A percentile compares a stretch with the other conserved stretches of the same genome.
These are phyloP conservation scores for Ophiostoma perfectum DNA, from an alignment of 2,329 filamentous ascomycete species.

Conservation along the genomic window DNA sequence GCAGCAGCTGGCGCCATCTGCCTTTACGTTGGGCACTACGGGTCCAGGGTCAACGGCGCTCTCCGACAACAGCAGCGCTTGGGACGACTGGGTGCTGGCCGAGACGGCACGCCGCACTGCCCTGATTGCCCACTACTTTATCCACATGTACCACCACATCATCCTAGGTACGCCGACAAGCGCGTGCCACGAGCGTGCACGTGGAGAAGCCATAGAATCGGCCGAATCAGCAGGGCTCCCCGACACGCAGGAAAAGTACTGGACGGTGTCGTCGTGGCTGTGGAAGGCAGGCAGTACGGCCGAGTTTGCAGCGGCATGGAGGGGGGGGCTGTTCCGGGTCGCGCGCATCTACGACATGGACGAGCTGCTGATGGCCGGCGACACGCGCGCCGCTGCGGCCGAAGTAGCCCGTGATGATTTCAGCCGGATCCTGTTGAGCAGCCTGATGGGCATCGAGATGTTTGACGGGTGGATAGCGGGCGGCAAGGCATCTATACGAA, in stretches of 20 bases:
- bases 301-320: background rate
- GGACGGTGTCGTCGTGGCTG: background rate
- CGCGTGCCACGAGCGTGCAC: slow-evolving; percentile 27
- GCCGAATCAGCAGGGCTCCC: background rate
- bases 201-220: background rate
- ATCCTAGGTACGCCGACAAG: slow-evolving; percentile 30
- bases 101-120: slow-evolving; percentile 51
- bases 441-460: background rate
- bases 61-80: slow-evolving; percentile 35
- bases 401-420: slow-evolving; percentile 4
- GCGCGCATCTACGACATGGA: slow-evolving; percentile 1
- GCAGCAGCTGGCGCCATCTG: background rate
- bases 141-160: slow-evolving; percentile 35
- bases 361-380: background rate
- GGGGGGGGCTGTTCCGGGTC: background rate
- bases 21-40: background rate
- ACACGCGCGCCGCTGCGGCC: background rate
- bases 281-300: background rate
- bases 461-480: background rate
- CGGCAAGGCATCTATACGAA: no score
- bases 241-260: background rate
- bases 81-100: slow-evolving; percentile 48
- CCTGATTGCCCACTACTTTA: slow-evolving; percentile 44
- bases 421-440: background rate
- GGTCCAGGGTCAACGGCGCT: background rate